phyloP scores from a whole-genome alignment of 2,329 filamentous ascomycete genomes.

The Aspergillus floridensis region DNA sequence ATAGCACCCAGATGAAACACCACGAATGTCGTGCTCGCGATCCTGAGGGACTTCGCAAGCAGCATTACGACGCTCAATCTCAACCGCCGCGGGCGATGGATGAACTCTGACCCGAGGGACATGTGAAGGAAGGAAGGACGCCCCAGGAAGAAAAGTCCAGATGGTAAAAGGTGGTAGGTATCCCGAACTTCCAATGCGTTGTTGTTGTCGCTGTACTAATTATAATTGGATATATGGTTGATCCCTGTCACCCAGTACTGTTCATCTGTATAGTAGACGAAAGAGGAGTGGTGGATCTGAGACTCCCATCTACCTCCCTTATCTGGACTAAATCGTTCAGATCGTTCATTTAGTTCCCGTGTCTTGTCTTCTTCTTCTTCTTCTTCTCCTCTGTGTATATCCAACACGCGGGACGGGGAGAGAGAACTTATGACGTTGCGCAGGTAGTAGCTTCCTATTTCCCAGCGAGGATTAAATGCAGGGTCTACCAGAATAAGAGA shows the following conservation, averaged over 20 bases:
- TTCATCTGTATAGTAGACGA: background rate
- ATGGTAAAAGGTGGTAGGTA: background rate
- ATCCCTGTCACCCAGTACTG: no score
- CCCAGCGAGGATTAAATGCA: background rate
- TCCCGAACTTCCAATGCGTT: background rate
- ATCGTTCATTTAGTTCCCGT: background rate
- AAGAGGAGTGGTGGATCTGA: background rate
- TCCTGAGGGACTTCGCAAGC: background rate
- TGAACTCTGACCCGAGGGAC: background rate
- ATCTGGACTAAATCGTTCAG: no score
- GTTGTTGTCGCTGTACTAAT: background rate
- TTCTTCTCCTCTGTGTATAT: no score
- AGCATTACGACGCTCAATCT: background rate
- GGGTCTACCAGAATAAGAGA: background rate
- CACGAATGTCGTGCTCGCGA: background rate
- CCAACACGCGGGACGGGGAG: background rate
- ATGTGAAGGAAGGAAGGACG: background rate
- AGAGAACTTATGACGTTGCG: background rate
- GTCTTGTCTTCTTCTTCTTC: background rate
- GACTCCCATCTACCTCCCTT: background rate
- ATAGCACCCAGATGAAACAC: background rate
- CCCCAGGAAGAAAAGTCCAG: background rate
- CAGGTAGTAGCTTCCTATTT: background rate
- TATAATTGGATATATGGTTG: background rate
- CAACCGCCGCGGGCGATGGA: background rate